These are phyloP conservation scores for Cucumis sativus DNA, from an alignment of 306 rosid genomes.

Conservation along the genomic window DNA sequence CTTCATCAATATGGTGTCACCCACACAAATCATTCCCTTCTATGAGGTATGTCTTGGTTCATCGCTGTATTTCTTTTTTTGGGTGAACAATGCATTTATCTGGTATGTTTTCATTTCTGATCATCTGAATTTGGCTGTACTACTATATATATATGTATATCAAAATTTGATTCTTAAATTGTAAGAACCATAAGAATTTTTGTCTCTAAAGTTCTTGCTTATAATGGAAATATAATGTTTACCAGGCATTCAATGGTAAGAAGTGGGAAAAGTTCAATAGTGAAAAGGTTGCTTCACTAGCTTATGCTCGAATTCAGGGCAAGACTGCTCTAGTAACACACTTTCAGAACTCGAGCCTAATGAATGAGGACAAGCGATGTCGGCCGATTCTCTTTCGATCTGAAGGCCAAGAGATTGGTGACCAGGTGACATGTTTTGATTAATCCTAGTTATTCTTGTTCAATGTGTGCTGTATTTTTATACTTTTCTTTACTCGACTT, in stretches of 20 bases:
- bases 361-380: slow-evolving; percentile 92
- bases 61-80: neutral
- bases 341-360: slow-evolving; percentile 85
- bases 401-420: slow-evolving; percentile 65
- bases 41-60: slow-evolving; percentile 43
- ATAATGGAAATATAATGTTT: neutral
- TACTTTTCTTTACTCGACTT: neutral
- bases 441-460: neutral
- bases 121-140: neutral
- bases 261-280: slow-evolving; percentile 94
- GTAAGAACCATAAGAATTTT: neutral
- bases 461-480: neutral
- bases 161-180: neutral
- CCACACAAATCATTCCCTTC: slow-evolving; percentile 63
- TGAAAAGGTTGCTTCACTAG: slow-evolving; percentile 85
- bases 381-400: slow-evolving; percentile 85
- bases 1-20: slow-evolving; percentile 93
- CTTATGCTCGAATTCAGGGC: slow-evolving; percentile 91
- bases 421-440: slow-evolving; percentile 43
- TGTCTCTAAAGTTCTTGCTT: neutral
- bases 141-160: neutral
- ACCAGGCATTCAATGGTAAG: slow-evolving; percentile 81
- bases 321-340: slow-evolving; percentile 86
- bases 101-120: neutral
- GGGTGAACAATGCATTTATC: neutral